Base-by-base conservation (phyloP, 805 yeast species). In the Yarrowia sp. region DNA sequence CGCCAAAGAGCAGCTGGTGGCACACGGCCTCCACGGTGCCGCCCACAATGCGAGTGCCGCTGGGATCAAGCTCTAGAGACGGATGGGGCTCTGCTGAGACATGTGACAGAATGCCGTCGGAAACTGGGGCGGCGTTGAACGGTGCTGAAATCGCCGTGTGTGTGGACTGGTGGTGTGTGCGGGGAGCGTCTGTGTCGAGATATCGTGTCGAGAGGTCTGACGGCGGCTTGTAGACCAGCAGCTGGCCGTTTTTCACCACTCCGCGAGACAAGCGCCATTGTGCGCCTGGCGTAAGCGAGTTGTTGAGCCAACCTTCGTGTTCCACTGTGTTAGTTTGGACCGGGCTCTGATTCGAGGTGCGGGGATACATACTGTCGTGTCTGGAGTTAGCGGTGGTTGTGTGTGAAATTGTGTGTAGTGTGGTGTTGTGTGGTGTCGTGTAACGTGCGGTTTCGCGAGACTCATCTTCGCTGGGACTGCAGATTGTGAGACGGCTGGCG, bases 1-100 rank as follows among this genome's bases (percentile, higher is more conserved):
- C 77, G 66, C 81, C 81, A 73, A 86, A 86, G 14, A 91, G 73
- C 31, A 90, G 77, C 3, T 89, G 83, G 75, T 92, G 98, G 65
- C 92, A 84, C 41, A 92, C 79, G 51, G 92, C 83, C 73, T 92
- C 97, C 10, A 84, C 71, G 0, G 90, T 73, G 17, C 90, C 90
- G 22, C 83, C 79, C 8, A 80, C 68, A 18, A 82, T 76, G 17
- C 82, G 81, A 8, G 50, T 33, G 18, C 83, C 80, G 4, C 76
- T 72, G 15, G 74, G 72, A 70, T 87, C 90, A 65, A 84, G 67
- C 38, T 75, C 78, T 33, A 87, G 72, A 51, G 83, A 85, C 6
- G 91, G 91, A 70, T 87, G 92, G 9, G 89, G 88, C 33, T 67
- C 72, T 31, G 67, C 35, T 4, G 73, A 69, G 15, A 53, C 36